A percentile compares a stretch with the other conserved stretches of the same genome.
Evolutionary conservation across 2,329 filamentous ascomycete genomes (phyloP).

Genomic region (Penicillium capsulatum): DNA sequence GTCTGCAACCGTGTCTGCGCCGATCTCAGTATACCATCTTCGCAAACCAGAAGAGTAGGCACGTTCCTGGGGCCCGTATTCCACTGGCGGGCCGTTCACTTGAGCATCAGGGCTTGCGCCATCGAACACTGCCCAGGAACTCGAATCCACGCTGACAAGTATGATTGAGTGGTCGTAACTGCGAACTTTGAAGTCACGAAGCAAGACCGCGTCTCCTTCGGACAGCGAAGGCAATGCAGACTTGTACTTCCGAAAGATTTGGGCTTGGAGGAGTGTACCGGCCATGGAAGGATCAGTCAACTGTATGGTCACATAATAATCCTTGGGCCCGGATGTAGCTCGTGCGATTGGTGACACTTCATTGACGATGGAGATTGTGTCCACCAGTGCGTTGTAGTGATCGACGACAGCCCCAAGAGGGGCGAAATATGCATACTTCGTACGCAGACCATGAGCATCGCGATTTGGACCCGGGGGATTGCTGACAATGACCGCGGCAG

Average conservation of each 20-base stretch:
- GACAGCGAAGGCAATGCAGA: constrained; percentile 35
- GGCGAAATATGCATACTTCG: constrained; percentile 42
- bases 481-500: constrained; percentile 4
- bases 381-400: constrained; percentile 38
- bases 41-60: constrained; percentile 34
- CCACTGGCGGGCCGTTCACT: constrained; percentile 38
- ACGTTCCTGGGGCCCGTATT: constrained; percentile 38
- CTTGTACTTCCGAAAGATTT: constrained; percentile 42
- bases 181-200: constrained; percentile 46
- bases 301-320: constrained; percentile 40
- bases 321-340: constrained; percentile 37
- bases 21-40: constrained; percentile 41
- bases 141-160: constrained; percentile 41
- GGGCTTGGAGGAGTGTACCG: constrained; percentile 36
- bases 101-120: constrained; percentile 25
- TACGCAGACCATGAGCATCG: constrained; percentile 37
- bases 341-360: constrained; percentile 30
- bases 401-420: constrained; percentile 42
- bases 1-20: constrained; percentile 34
- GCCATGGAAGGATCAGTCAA: constrained; percentile 45
- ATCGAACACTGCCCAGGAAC: constrained; percentile 47
- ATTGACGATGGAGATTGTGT: constrained; percentile 42
- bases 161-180: constrained; percentile 39
- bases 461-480: constrained; percentile 18
- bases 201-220: constrained; percentile 42